Evolutionary conservation across 73 alveolate species (phyloP).

Genomic region (Tetrahymena thermophila): DNA sequence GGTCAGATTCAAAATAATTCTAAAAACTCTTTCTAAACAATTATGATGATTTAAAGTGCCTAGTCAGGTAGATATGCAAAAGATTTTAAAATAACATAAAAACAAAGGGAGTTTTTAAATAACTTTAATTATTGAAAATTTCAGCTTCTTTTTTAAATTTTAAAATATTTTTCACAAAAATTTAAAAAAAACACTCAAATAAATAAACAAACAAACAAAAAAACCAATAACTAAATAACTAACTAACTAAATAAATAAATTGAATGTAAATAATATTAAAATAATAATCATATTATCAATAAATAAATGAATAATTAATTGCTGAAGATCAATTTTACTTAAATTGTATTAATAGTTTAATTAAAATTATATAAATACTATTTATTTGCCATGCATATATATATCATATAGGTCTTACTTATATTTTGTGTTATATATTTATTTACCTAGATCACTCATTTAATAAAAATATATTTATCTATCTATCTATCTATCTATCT

Average conservation of each 20-base stretch:
- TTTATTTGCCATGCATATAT: neutral
- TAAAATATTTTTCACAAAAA: neutral
- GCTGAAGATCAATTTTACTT: neutral
- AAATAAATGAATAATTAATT: neutral
- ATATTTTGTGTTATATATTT: too few relatives aligned
- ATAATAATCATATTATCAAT: neutral
- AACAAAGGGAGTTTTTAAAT: neutral
- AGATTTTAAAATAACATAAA: neutral
- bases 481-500: too few relatives aligned
- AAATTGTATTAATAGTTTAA: neutral
- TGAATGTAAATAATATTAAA: neutral
- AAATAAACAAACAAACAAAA: neutral
- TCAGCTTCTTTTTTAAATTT: neutral
- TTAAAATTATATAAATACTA: neutral
- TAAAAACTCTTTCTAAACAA: neutral
- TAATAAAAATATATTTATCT: too few relatives aligned
- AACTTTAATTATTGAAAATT: neutral
- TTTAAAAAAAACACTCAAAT: too few relatives aligned
- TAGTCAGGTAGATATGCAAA: neutral
- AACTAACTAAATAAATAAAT: neutral
- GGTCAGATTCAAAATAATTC: neutral
- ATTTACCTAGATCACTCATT: too few relatives aligned
- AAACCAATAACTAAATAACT: neutral
- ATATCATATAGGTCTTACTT: too few relatives aligned
- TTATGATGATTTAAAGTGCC: neutral